Conservation (phyloP, 2,329 filamentous ascomycete species). For the Aspergillus neotritici region DNA sequence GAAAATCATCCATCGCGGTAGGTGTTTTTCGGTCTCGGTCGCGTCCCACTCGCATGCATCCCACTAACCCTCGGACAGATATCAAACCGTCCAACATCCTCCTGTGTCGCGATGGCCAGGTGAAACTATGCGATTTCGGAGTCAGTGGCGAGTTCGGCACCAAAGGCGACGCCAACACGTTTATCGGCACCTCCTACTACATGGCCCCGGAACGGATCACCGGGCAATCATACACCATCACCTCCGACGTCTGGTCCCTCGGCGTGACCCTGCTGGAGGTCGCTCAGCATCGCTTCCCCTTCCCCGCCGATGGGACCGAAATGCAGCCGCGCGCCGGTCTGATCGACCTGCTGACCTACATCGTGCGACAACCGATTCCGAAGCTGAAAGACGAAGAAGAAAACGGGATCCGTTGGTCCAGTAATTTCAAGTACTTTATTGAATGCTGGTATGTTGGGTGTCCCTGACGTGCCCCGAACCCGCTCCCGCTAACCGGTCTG, state of each 20-base stretch:
- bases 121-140: constrained; percentile 97
- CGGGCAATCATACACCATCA: constrained; percentile 96
- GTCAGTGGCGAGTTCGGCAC: constrained; percentile 97
- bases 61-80: constrained; percentile 45
- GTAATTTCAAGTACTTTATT: constrained; percentile 98
- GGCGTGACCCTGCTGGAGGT: constrained; percentile 97
- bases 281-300: constrained; percentile 97
- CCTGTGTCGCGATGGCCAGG: constrained; percentile 82
- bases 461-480: background rate
- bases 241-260: constrained; percentile 95
- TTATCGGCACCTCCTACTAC: constrained; percentile 98
- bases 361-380: constrained; percentile 90
- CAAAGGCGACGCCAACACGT: constrained; percentile 96
- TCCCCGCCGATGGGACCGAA: constrained; percentile 92
- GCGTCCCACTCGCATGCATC: background rate
- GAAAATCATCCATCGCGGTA: constrained; percentile 88
- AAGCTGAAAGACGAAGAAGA: constrained; percentile 92
- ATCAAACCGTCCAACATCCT: constrained; percentile 99
- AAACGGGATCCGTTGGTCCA: constrained; percentile 86
- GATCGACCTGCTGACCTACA: constrained; percentile 94
- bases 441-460: constrained; percentile 74
- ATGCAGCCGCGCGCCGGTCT: constrained; percentile 88
- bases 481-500: background rate
- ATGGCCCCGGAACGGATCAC: constrained; percentile 99
- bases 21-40: constrained; percentile 1